Evolutionary conservation across 768 basidiomycete species (phyloP).

Genomic region (Cystofilobasidium macerans): DNA sequence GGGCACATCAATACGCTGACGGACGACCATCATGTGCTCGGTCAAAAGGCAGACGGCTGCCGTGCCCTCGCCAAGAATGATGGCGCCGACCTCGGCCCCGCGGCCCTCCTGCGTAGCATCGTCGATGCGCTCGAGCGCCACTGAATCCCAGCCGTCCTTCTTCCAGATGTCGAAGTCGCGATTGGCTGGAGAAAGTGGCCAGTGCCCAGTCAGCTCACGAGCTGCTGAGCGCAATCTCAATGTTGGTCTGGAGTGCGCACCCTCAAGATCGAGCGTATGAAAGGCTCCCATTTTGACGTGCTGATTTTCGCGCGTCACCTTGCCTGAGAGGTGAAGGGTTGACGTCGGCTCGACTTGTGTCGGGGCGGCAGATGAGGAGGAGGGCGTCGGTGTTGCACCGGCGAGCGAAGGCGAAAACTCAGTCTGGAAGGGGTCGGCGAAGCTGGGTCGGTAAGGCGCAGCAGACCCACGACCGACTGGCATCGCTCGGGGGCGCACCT

Average conservation of each 20-base stretch:
- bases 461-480: neutral
- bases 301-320: constrained; percentile 71
- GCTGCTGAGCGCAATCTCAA: neutral
- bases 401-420: constrained; percentile 12
- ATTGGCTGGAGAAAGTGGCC: constrained; percentile 44
- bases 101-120: constrained; percentile 86
- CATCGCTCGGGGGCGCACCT: constrained; percentile 41
- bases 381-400: constrained; percentile 3
- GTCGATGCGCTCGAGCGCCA: constrained; percentile 66
- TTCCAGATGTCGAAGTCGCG: constrained; percentile 85
- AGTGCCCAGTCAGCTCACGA: neutral
- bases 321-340: constrained; percentile 72
- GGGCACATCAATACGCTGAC: constrained; percentile 75
- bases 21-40: constrained; percentile 89
- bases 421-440: neutral
- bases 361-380: constrained; percentile 38
- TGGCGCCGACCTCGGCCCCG: constrained; percentile 90
- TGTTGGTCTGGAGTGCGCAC: constrained; percentile 22
- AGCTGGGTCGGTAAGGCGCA: neutral
- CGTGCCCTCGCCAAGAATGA: constrained; percentile 88
- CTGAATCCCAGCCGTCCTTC: constrained; percentile 74
- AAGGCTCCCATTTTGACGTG: constrained; percentile 85
- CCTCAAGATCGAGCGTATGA: constrained; percentile 87
- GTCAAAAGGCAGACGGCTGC: constrained; percentile 91
- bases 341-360: constrained; percentile 41